Base-by-base conservation (phyloP, 352 stramenopile species). In the Pythium guiyangense region DNA sequence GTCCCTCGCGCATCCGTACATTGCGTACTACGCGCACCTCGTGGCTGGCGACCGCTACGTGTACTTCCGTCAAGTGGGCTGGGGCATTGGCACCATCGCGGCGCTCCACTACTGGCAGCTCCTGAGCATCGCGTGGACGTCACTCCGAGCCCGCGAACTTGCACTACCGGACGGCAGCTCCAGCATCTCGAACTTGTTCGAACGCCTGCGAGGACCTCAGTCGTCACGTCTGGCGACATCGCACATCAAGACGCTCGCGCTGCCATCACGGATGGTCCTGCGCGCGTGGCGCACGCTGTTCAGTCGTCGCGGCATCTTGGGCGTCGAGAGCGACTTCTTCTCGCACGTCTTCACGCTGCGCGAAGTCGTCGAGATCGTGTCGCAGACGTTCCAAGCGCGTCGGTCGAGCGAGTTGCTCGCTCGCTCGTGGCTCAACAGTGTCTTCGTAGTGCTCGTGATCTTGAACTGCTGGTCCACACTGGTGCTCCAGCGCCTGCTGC, bases 321-420 rank as follows among this genome's bases (percentile, higher is more conserved):
- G 50, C 5, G n/a, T 70, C 49, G 49, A 62, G n/a, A 50, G 52
- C 18, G 15, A 26, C 14, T 15, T 49, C 4, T 64, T 64, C n/a
- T n/a, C 20, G 39, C 12, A 4, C 20, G n/a, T n/a, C n/a, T n/a
- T n/a, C n/a, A n/a, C n/a, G n/a, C n/a, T n/a, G n/a, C n/a, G n/a
- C n/a, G n/a, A n/a, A n/a, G n/a, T n/a, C n/a, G n/a, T n/a, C n/a
- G n/a, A n/a, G n/a, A n/a, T n/a, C n/a, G n/a, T n/a, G n/a, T n/a
- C n/a, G n/a, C n/a, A n/a, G n/a, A n/a, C n/a, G n/a, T n/a, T n/a
- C n/a, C n/a, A n/a, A n/a, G n/a, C n/a, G n/a, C n/a, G n/a, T 18
- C 48, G 49, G 5, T 64, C 51, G 4, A 71, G 64, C 39, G 20
- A 40, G 12, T 20, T 60, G 6, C 52, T 63, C 25, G 26, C 42